Conservation (phyloP, 306 rosid genomes). For the Arachis stenosperma region DNA sequence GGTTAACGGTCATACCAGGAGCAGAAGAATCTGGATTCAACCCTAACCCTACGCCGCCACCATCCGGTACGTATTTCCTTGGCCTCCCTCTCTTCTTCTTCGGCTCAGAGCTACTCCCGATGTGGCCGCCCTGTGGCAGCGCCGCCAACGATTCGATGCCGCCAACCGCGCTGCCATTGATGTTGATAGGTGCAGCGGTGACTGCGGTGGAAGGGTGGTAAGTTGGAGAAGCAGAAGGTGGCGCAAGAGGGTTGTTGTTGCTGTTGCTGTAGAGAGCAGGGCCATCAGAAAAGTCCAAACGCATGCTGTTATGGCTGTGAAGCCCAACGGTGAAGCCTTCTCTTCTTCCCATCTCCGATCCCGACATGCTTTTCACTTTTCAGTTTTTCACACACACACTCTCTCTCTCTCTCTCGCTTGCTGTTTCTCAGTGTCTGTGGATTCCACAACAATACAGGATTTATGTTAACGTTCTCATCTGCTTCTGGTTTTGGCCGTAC, state of each 20-base stretch:
- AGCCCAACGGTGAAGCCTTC: slow-evolving; percentile 54
- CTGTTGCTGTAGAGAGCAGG: slow-evolving; percentile 38
- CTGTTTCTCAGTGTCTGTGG: neutral
- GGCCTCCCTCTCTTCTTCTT: slow-evolving; percentile 87
- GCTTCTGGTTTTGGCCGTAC: neutral
- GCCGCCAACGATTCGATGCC: neutral
- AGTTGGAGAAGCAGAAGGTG: neutral
- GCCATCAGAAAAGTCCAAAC: slow-evolving; percentile 51
- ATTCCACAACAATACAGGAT: neutral
- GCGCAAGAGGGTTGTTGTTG: slow-evolving; percentile 19
- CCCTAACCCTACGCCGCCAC: slow-evolving; percentile 52
- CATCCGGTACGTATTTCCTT: slow-evolving; percentile 75
- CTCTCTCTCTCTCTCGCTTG: too few relatives aligned
- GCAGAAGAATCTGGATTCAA: slow-evolving; percentile 32
- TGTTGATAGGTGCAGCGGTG: slow-evolving; percentile 6
- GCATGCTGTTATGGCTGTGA: slow-evolving; percentile 49
- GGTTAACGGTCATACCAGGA: neutral
- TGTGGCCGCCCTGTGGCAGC: neutral
- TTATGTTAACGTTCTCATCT: neutral
- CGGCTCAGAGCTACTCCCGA: slow-evolving; percentile 41
- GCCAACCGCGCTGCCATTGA: slow-evolving; percentile 11
- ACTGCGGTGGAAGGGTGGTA: slow-evolving; percentile 11
- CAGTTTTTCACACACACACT: too few relatives aligned
- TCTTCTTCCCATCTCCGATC: slow-evolving; percentile 62
- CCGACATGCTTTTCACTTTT: slow-evolving; percentile 52